A percentile compares a stretch with the other conserved stretches of the same genome.
phyloP scores from a whole-genome alignment of 2,329 filamentous ascomycete genomes.

The Chaetothyriales sp. region DNA sequence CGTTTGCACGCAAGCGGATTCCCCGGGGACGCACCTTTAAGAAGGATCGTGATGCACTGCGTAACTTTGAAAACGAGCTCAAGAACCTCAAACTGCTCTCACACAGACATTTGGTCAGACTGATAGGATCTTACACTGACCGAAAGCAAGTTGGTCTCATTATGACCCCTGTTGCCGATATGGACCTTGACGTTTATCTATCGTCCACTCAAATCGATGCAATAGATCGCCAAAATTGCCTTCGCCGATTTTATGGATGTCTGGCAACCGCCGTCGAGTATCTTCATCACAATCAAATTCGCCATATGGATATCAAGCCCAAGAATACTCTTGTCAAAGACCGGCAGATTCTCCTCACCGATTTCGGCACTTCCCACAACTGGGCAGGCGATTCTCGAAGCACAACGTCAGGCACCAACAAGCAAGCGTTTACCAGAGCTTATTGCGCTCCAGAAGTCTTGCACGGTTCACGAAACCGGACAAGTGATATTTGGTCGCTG shows the following conservation, averaged over 20 bases:
- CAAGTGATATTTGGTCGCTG: conserved; percentile 5
- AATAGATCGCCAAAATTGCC: neutral
- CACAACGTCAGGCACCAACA: neutral
- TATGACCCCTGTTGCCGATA: conserved; percentile 19
- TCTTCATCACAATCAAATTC: conserved; percentile 8
- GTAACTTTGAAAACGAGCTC: conserved; percentile 19
- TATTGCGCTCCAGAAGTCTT: conserved; percentile 4
- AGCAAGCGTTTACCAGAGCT: neutral
- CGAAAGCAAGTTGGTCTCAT: conserved; percentile 20
- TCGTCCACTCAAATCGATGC: neutral
- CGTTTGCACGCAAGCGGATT: conserved; percentile 23
- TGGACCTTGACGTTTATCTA: conserved; percentile 7
- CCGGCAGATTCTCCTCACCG: conserved; percentile 7
- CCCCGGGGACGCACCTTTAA: conserved; percentile 13
- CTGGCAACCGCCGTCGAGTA: conserved; percentile 8
- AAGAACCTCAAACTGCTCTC: conserved; percentile 19
- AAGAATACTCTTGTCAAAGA: conserved; percentile 13
- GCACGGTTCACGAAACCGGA: neutral
- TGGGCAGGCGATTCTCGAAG: conserved; percentile 3
- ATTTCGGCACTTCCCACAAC: conserved; percentile 12
- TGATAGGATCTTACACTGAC: conserved; percentile 24
- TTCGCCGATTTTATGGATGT: conserved; percentile 8
- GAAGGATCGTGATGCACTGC: conserved; percentile 12
- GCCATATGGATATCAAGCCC: conserved; percentile 17
- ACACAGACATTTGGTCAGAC: conserved; percentile 21